Conservation (phyloP, 805 yeast species). For the Candida easanensis region DNA sequence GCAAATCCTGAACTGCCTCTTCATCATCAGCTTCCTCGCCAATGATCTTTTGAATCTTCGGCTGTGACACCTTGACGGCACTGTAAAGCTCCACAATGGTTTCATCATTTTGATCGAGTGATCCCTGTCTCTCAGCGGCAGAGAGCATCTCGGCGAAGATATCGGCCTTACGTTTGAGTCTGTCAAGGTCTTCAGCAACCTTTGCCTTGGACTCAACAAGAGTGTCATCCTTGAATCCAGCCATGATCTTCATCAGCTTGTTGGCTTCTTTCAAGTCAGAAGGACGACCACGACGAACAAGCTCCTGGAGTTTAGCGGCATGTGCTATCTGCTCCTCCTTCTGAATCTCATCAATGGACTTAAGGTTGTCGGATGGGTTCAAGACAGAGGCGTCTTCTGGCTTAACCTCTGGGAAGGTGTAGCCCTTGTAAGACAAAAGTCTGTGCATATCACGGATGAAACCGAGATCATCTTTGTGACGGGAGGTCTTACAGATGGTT, state of each 20-base stretch:
- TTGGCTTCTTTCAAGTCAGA: constrained; percentile 95
- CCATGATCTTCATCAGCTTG: constrained; percentile 95
- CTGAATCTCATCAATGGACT: constrained; percentile 86
- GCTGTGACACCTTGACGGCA: constrained; percentile 79
- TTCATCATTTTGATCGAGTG: constrained; percentile 47
- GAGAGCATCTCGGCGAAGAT: constrained; percentile 83
- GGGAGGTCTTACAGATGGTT: constrained; percentile 85
- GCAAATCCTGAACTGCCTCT: constrained; percentile 59
- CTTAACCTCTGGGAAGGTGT: constrained; percentile 87
- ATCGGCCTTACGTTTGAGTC: constrained; percentile 81
- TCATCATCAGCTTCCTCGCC: constrained; percentile 76
- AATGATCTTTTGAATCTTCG: constrained; percentile 79
- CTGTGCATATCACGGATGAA: constrained; percentile 96
- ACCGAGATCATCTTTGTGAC: constrained; percentile 88
- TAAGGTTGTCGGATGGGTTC: constrained; percentile 82
- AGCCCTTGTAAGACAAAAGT: constrained; percentile 84
- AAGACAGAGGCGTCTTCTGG: constrained; percentile 90
- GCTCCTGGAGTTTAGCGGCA: constrained; percentile 91
- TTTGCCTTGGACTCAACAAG: constrained; percentile 62
- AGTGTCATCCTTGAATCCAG: constrained; percentile 90
- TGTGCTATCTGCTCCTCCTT: constrained; percentile 91
- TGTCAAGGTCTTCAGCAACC: constrained; percentile 79
- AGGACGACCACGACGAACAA: constrained; percentile 93
- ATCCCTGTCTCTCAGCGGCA: constrained; percentile 41
- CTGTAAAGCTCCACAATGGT: constrained; percentile 76